A percentile compares a stretch with the other conserved stretches of the same genome.
phyloP scores from a whole-genome alignment of 495 filamentous ascomycete species.

The Hypoxylon lienhwacheense region DNA sequence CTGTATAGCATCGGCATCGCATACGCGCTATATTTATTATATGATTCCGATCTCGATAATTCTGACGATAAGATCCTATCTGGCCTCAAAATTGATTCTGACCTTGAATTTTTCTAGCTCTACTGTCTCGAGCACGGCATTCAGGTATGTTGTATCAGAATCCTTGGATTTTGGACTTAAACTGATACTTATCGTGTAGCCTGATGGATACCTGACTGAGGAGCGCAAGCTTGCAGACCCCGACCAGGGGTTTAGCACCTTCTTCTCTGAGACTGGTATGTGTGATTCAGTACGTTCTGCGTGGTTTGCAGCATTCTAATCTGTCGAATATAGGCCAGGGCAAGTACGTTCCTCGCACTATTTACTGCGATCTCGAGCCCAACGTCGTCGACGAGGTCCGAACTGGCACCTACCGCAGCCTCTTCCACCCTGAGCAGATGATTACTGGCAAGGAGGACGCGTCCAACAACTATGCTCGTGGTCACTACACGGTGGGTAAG shows the following conservation, averaged over 20 bases:
- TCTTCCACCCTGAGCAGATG: constrained; percentile 99
- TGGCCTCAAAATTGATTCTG: constrained; percentile 18
- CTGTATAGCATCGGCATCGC: constrained; percentile 1
- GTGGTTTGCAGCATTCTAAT: constrained; percentile 24
- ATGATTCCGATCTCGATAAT: neutral
- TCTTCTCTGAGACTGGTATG: constrained; percentile 99
- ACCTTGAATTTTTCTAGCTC: constrained; percentile 61
- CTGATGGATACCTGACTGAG: constrained; percentile 97
- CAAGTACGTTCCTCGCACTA: constrained; percentile 98
- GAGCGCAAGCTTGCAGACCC: constrained; percentile 91
- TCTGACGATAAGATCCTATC: neutral
- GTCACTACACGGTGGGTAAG: constrained; percentile 98
- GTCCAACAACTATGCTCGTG: constrained; percentile 98
- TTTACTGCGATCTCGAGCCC: constrained; percentile 99
- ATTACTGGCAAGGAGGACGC: constrained; percentile 99
- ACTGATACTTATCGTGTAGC: constrained; percentile 61
- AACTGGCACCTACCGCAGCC: constrained; percentile 90
- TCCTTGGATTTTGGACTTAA: neutral
- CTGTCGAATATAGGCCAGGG: constrained; percentile 72
- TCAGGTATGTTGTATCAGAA: constrained; percentile 66
- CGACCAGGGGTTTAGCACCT: constrained; percentile 98
- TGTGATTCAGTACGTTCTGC: constrained; percentile 3
- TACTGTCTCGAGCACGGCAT: constrained; percentile 99
- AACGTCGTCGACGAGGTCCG: constrained; percentile 99
- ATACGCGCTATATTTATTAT: constrained; percentile 10